Base-by-base conservation (phyloP, 2,329 filamentous ascomycete species). In the Falciphora oryzae region DNA sequence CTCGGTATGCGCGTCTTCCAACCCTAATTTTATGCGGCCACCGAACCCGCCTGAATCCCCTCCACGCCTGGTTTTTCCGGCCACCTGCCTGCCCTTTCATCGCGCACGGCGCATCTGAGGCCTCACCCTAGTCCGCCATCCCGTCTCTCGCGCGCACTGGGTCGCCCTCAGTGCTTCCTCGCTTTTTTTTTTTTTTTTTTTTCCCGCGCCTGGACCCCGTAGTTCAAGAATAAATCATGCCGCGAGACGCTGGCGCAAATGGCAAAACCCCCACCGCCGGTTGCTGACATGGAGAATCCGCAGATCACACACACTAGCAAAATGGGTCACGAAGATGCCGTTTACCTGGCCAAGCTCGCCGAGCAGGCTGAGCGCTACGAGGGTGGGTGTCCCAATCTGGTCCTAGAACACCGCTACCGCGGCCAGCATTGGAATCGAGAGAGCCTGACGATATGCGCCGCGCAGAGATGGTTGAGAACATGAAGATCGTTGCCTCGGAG, bases 291-390 rank as follows among this genome's bases (percentile, higher is more conserved):
- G 75, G 71, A 57, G 63, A 63, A 28, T 74, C 73, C 78, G 81
- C 78, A 53, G 44, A 53, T 53, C 44, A 53, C 44, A n/a, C n/a
- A 53, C 5, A 11, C 38, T 32, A 62, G 25, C 85, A 93, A 85
- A 85, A 98, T 98, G 94, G 93, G 91, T 88, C 92, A 97, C 87
- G 94, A 98, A 88, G 93, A 98, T 85, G 94, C 93, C 76, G 95
- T 99, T 78, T 98, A 98, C 83, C 90, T 98, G 80, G 95, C 95
- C 83, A 98, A 98, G 93, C 91, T 99, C 81, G 95, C 95, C 79
- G 95, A 99, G 90, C 95, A 99, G 89, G 95, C 95, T 81, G 95
- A 99, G 89, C 94, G 95, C 80, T 99, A 99, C 83, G 95, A 99
- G 86, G 95, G 95, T 98, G 84, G 76, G 86, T 81, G 56, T 28